phyloP scores from a whole-genome alignment of 2,329 filamentous ascomycete genomes.

The Neofusicoccum laricinum region DNA sequence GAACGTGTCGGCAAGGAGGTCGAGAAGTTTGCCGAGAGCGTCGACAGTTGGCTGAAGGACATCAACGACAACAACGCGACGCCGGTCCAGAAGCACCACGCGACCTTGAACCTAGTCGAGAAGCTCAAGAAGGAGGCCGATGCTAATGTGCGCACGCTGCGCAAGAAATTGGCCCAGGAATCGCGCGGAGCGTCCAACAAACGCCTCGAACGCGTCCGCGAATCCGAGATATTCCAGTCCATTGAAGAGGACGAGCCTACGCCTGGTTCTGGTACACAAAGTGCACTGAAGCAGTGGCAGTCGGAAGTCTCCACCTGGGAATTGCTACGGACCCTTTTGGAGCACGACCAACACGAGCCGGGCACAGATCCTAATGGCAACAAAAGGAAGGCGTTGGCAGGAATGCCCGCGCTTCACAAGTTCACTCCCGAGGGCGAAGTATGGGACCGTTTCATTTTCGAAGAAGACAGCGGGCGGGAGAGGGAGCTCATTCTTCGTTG shows the following conservation, averaged over 20 bases:
- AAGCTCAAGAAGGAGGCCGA: constrained; percentile 51
- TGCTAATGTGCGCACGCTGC: constrained; percentile 45
- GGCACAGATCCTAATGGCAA: constrained; percentile 30
- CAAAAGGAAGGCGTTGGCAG: constrained; percentile 31
- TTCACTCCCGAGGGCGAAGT: constrained; percentile 61
- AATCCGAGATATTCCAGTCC: constrained; percentile 20
- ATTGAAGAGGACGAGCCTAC: constrained; percentile 27
- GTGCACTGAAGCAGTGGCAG: constrained; percentile 64
- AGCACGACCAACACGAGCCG: constrained; percentile 56
- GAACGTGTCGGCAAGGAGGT: constrained; percentile 76
- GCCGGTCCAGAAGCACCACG: constrained; percentile 57
- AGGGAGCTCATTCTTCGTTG: constrained; percentile 79
- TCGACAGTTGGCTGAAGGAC: constrained; percentile 64
- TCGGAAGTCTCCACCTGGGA: constrained; percentile 90
- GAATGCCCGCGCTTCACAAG: constrained; percentile 26
- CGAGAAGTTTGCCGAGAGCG: constrained; percentile 77
- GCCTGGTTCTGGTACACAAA: constrained; percentile 24
- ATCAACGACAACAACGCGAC: constrained; percentile 28
- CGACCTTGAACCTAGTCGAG: constrained; percentile 35
- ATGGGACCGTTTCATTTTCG: constrained; percentile 72
- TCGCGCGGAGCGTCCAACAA: constrained; percentile 32
- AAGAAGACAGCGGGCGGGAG: constrained; percentile 72
- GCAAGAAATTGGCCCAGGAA: constrained; percentile 42
- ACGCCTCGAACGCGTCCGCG: constrained; percentile 23
- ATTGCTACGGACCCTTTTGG: constrained; percentile 71